These are phyloP conservation scores for Aspergillus floridensis DNA, from an alignment of 2,329 filamentous ascomycete genomes.

Conservation along the genomic window DNA sequence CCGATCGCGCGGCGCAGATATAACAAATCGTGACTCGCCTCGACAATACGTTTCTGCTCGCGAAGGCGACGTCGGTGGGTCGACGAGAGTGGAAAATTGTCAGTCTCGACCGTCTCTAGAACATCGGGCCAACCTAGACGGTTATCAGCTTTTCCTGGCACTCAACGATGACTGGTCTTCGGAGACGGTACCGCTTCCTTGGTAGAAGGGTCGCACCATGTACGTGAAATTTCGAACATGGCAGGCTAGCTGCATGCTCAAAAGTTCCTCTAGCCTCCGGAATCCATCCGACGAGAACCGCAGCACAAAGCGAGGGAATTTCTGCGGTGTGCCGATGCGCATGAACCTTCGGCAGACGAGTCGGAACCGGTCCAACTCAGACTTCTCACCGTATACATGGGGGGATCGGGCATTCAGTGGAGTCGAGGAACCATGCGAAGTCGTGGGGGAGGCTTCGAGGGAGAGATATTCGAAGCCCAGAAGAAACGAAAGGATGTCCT, in stretches of 20 bases:
- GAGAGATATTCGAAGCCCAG: slow-evolving; percentile 20
- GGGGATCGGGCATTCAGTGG: slow-evolving; percentile 8
- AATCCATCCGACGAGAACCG: slow-evolving; percentile 38
- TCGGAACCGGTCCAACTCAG: slow-evolving; percentile 41
- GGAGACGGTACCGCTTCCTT: slow-evolving; percentile 37
- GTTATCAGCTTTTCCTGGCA: slow-evolving; percentile 20
- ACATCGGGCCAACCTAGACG: slow-evolving; percentile 31
- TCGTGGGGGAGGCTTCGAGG: slow-evolving; percentile 13
- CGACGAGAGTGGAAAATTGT: slow-evolving; percentile 24
- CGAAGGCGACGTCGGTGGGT: slow-evolving; percentile 32
- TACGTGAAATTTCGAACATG: slow-evolving; percentile 40
- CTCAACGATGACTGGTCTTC: slow-evolving; percentile 7
- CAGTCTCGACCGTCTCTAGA: slow-evolving; percentile 19
- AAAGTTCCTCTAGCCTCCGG: slow-evolving; percentile 32
- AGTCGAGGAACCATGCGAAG: slow-evolving; percentile 7
- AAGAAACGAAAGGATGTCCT: slow-evolving; percentile 33
- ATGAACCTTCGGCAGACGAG: slow-evolving; percentile 43
- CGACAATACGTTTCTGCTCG: slow-evolving; percentile 48
- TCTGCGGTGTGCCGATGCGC: slow-evolving; percentile 40
- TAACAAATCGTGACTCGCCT: slow-evolving; percentile 50
- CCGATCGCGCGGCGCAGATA: slow-evolving; percentile 55
- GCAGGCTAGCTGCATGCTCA: slow-evolving; percentile 37
- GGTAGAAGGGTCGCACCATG: slow-evolving; percentile 42
- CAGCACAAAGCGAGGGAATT: slow-evolving; percentile 38
- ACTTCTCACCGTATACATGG: slow-evolving; percentile 27